Evolutionary conservation across 345 rosid genomes (phyloP).

Genomic region (Eucalyptus pumila): DNA sequence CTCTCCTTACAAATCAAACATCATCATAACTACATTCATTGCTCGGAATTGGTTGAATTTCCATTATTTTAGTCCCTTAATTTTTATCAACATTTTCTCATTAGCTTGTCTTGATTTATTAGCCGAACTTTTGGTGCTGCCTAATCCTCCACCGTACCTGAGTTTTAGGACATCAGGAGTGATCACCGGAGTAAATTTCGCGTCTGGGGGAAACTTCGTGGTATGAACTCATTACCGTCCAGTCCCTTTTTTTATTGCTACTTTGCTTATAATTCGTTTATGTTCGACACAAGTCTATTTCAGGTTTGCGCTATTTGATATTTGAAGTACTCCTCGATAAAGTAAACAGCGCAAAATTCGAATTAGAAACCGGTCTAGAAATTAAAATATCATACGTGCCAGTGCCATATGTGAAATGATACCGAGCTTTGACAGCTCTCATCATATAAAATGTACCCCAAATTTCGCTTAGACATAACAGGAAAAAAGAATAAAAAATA

Average conservation of each 20-base stretch:
- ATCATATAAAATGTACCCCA: fast-evolving
- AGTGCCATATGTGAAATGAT: background rate
- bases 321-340: background rate
- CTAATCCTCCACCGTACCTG: conserved; percentile 23
- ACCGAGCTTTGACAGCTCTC: background rate
- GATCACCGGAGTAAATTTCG: conserved; percentile 29
- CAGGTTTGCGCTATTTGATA: background rate
- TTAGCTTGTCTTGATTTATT: background rate
- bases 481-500: background rate
- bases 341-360: background rate
- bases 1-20: background rate
- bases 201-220: conserved; percentile 9
- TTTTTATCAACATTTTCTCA: background rate
- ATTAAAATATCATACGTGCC: background rate
- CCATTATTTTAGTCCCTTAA: background rate
- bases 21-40: background rate
- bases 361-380: background rate
- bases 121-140: conserved; percentile 30
- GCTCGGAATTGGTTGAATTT: background rate
- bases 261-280: background rate
- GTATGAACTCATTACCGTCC: background rate
- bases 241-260: background rate
- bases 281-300: background rate
- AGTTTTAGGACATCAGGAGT: background rate
- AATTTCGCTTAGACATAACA: background rate